Percentiles rank a stretch among this genome's conserved stretches.
phyloP scores from a whole-genome alignment of 257 asterid genomes.

The Fraxinus quadrangulata region DNA sequence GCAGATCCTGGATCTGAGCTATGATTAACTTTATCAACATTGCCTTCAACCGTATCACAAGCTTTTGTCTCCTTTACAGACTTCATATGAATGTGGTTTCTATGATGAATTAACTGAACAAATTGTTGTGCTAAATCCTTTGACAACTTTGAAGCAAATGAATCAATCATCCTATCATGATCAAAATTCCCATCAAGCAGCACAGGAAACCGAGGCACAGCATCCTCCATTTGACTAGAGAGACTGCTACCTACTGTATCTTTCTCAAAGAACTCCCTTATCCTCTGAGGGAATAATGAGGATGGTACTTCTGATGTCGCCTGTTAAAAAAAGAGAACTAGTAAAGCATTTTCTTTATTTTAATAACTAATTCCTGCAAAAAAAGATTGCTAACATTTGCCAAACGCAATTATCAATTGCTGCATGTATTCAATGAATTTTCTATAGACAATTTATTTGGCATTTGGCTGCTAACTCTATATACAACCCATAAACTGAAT shows the following conservation, averaged over 20 bases:
- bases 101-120: conserved; percentile 60
- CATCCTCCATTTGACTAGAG: conserved; percentile 43
- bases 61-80: conserved; percentile 36
- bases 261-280: conserved; percentile 69
- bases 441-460: background rate
- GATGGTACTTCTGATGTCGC: conserved; percentile 83
- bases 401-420: background rate
- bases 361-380: background rate
- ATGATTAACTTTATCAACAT: conserved; percentile 32
- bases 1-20: conserved; percentile 29
- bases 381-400: background rate
- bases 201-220: conserved; percentile 63
- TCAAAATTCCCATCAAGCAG: conserved; percentile 71
- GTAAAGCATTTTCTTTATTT: conserved; percentile 25
- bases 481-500: background rate
- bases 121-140: conserved; percentile 74
- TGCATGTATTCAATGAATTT: background rate
- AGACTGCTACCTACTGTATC: conserved; percentile 43
- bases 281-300: conserved; percentile 60
- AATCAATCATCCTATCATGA: conserved; percentile 48
- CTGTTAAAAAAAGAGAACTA: conserved; percentile 42
- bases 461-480: background rate
- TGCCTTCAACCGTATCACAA: conserved; percentile 35
- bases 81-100: conserved; percentile 48
- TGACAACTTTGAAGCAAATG: conserved; percentile 63